Evolutionary conservation across 495 filamentous ascomycete genomes (phyloP).

Genomic region (Aspergillus diversus): DNA sequence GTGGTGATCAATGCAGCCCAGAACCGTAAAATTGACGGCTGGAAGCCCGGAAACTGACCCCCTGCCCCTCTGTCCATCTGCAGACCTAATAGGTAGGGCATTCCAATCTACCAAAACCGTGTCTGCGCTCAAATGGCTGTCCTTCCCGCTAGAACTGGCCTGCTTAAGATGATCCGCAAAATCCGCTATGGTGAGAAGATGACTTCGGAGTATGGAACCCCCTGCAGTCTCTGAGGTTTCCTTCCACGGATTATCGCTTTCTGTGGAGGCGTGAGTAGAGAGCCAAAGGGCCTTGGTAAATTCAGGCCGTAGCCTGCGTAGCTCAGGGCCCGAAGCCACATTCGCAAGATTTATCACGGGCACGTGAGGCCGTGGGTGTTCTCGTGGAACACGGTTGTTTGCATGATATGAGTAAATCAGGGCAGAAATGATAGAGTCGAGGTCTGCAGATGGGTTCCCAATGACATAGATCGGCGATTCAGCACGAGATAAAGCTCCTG

Average conservation of each 20-base stretch:
- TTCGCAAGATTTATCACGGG: conserved; percentile 78
- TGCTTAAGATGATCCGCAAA: conserved; percentile 32
- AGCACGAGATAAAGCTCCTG: conserved; percentile 28
- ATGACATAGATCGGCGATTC: conserved; percentile 49
- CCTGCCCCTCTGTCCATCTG: conserved; percentile 25
- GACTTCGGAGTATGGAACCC: conserved; percentile 40
- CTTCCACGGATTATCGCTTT: conserved; percentile 30
- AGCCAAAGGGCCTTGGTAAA: conserved; percentile 56
- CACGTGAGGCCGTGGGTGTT: conserved; percentile 62
- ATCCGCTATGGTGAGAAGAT: conserved; percentile 48
- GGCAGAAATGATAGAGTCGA: conserved; percentile 88
- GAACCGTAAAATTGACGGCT: conserved; percentile 51
- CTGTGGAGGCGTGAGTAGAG: conserved; percentile 37
- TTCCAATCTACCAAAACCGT: conserved; percentile 89
- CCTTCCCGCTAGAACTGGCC: background rate
- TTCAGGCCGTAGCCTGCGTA: conserved; percentile 72
- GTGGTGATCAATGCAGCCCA: conserved; percentile 93
- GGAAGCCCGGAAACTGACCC: conserved; percentile 38
- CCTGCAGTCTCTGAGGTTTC: conserved; percentile 34
- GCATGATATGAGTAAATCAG: conserved; percentile 86
- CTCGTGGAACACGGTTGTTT: conserved; percentile 31
- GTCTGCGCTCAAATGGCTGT: conserved; percentile 35
- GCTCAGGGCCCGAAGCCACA: conserved; percentile 59
- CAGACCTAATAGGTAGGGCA: conserved; percentile 60
- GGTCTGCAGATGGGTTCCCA: conserved; percentile 63